Conservation (phyloP, 495 filamentous ascomycete species). For the Penicillium atrosanguineum region DNA sequence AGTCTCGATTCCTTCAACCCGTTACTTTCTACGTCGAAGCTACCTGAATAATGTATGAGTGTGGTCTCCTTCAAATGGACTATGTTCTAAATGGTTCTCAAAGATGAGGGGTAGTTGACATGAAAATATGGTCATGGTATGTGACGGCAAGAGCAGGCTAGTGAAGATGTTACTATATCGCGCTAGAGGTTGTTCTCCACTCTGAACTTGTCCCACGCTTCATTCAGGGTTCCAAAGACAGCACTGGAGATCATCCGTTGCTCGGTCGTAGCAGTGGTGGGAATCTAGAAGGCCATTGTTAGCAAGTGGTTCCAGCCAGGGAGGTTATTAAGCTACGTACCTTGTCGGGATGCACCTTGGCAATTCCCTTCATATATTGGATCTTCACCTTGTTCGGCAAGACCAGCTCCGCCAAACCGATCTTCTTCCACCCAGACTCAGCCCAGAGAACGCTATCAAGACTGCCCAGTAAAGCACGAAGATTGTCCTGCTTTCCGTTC, state of each 20-base stretch:
- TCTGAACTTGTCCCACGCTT: slow-evolving; percentile 98
- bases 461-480: slow-evolving; percentile 84
- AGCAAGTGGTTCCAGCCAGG: not conserved
- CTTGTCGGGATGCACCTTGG: slow-evolving; percentile 98
- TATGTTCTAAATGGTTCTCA: slow-evolving; percentile 13
- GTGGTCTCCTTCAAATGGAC: not conserved
- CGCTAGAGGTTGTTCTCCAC: slow-evolving; percentile 65
- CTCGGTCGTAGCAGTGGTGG: slow-evolving; percentile 87
- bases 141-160: not conserved
- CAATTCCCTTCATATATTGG: slow-evolving; percentile 98
- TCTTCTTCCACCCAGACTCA: slow-evolving; percentile 92
- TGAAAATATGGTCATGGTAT: not conserved
- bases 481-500: slow-evolving; percentile 85
- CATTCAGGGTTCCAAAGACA: slow-evolving; percentile 91
- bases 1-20: not conserved
- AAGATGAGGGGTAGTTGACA: not conserved
- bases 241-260: slow-evolving; percentile 87
- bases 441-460: slow-evolving; percentile 90
- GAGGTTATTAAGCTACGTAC: slow-evolving; percentile 54
- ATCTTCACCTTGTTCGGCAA: slow-evolving; percentile 92
- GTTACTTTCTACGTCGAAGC: not conserved
- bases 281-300: slow-evolving; percentile 54
- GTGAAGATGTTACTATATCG: slow-evolving; percentile 1
- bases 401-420: slow-evolving; percentile 87
- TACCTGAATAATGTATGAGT: not conserved